A percentile compares a stretch with the other conserved stretches of the same genome.
phyloP scores from a whole-genome alignment of 257 asterid species.

The Solanum tacnaense region DNA sequence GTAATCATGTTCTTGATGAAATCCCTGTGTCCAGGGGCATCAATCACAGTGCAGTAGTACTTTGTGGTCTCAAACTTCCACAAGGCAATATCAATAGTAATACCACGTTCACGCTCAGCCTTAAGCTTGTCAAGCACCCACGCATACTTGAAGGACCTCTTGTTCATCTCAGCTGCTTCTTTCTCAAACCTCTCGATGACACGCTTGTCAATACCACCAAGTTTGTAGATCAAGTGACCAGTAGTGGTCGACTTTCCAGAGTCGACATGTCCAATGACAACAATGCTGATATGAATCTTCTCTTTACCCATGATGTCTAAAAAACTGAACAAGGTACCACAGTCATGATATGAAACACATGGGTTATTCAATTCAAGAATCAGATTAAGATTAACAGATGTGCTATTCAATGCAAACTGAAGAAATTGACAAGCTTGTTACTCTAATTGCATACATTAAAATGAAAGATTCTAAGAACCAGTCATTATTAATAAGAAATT shows the following conservation, averaged over 20 bases:
- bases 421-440: not conserved
- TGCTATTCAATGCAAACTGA: not conserved
- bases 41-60: constrained; percentile 87
- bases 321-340: not conserved
- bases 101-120: constrained; percentile 97
- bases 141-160: constrained; percentile 81
- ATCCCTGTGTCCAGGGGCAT: constrained; percentile 89
- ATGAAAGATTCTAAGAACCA: not conserved
- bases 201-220: constrained; percentile 63
- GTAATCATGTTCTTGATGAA: constrained; percentile 86
- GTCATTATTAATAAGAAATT: not conserved
- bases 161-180: constrained; percentile 72
- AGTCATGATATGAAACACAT: not conserved
- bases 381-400: not conserved
- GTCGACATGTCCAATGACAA: constrained; percentile 66
- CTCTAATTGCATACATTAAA: not conserved
- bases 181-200: constrained; percentile 56
- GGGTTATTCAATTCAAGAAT: not conserved
- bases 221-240: constrained; percentile 63
- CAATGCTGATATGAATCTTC: constrained; percentile 48
- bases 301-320: constrained; percentile 45
- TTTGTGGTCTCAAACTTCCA: constrained; percentile 90
- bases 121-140: constrained; percentile 90
- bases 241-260: constrained; percentile 71
- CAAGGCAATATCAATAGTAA: constrained; percentile 77